Evolutionary conservation across 202 grass and related monocot species (phyloP).

Genomic region (Musa balbisiana): DNA sequence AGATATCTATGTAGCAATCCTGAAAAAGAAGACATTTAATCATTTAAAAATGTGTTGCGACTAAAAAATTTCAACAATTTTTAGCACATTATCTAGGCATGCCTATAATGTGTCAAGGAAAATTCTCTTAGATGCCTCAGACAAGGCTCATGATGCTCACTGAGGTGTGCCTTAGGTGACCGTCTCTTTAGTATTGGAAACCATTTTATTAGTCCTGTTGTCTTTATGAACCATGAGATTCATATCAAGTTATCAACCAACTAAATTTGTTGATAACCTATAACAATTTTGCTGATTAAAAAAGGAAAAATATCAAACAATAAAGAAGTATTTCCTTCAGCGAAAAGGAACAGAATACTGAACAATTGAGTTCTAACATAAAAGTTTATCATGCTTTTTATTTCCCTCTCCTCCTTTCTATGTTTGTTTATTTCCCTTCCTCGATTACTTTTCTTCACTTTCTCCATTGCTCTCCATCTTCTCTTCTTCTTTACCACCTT

Average conservation of each 20-base stretch:
- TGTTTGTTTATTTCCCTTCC: not conserved
- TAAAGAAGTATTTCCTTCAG: not conserved
- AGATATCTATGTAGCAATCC: conserved; percentile 99
- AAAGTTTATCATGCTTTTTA: not conserved
- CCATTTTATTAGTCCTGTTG: not conserved
- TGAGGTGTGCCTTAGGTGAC: not conserved
- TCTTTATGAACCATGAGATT: not conserved
- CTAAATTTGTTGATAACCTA: not conserved
- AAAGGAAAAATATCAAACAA: not conserved
- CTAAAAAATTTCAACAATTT: not conserved
- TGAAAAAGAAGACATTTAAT: conserved; percentile 25
- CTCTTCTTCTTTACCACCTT: too few species aligned
- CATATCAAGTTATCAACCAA: not conserved
- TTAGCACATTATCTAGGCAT: not conserved
- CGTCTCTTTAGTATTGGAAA: not conserved
- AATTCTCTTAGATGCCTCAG: not conserved
- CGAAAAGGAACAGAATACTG: not conserved
- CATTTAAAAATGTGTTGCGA: not conserved
- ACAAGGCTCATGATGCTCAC: not conserved
- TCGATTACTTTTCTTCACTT: not conserved
- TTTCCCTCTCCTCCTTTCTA: not conserved
- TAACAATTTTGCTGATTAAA: too few species aligned
- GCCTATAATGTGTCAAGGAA: not conserved
- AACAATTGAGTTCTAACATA: not conserved
- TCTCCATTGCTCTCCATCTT: not conserved